These are phyloP conservation scores for Candida labiduridarum DNA, from an alignment of 1,139 yeast species.

Conservation along the genomic window DNA sequence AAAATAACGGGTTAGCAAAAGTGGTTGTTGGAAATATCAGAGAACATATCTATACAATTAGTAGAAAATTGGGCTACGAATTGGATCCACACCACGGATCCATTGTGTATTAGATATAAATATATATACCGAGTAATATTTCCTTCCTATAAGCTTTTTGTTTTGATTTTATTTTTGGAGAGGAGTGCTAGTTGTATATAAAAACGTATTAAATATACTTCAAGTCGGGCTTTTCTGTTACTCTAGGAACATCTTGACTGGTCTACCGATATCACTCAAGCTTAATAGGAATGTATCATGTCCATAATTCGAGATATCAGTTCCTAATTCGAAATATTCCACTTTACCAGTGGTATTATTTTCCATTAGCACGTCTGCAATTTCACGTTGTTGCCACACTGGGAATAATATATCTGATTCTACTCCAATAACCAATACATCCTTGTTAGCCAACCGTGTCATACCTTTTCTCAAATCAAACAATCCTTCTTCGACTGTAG, in stretches of 20 bases:
- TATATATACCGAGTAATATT: not conserved
- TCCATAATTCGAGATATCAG: constrained; percentile 77
- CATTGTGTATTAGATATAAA: constrained; percentile 30
- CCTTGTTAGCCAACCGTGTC: constrained; percentile 60
- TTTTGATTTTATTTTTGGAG: not conserved
- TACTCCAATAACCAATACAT: constrained; percentile 82
- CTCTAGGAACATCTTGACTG: constrained; percentile 62
- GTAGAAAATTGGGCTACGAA: constrained; percentile 63
- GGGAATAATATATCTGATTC: constrained; percentile 92
- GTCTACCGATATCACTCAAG: constrained; percentile 76
- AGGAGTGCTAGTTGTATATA: not conserved
- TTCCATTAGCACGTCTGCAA: constrained; percentile 59
- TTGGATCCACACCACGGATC: constrained; percentile 61
- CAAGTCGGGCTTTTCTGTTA: not conserved
- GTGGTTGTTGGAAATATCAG: constrained; percentile 59
- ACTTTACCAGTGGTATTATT: constrained; percentile 35
- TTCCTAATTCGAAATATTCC: constrained; percentile 71
- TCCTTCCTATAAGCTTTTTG: not conserved
- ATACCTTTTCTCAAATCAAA: constrained; percentile 70
- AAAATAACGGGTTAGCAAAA: constrained; percentile 51
- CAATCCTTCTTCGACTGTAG: constrained; percentile 57
- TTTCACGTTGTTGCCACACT: constrained; percentile 91
- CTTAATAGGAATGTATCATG: constrained; percentile 89
- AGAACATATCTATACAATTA: constrained; percentile 48
- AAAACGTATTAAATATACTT: not conserved